Percentiles rank a stretch among this genome's conserved stretches.
These are phyloP conservation scores for Dryas alaskensis DNA, from an alignment of 306 rosid species.

Conservation along the genomic window DNA sequence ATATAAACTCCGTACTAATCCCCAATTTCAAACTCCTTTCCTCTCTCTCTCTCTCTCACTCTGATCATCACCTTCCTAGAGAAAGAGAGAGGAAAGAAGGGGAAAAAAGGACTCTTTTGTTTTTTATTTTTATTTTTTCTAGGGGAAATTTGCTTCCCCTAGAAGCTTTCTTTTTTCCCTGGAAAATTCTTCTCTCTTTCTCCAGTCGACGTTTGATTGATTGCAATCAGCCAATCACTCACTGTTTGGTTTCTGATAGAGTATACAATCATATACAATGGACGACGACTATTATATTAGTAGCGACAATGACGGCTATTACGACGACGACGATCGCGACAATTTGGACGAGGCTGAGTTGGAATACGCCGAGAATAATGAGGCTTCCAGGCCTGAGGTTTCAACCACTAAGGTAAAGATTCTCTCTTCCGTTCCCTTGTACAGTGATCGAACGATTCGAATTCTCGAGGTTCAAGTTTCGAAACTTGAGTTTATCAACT, in stretches of 20 bases:
- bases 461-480: background rate
- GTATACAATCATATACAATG: conserved; percentile 6
- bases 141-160: conserved; percentile 16
- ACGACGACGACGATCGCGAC: conserved; percentile 12
- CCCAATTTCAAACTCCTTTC: no score
- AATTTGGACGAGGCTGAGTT: conserved; percentile 6
- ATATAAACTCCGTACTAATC: background rate
- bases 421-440: background rate
- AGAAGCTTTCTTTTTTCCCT: conserved; percentile 2
- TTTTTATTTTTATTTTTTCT: background rate
- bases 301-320: conserved; percentile 15
- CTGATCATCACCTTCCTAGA: background rate
- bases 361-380: conserved; percentile 9
- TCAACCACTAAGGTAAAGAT: conserved; percentile 19
- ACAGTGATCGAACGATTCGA: background rate
- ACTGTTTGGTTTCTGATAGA: background rate
- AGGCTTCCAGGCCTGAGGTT: background rate
- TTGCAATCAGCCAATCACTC: background rate
- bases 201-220: background rate
- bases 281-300: conserved; percentile 10
- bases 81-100: background rate
- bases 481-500: background rate
- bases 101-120: background rate
- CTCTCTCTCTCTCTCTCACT: background rate
- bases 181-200: background rate